These are phyloP conservation scores for Pichia membranifaciens DNA, from an alignment of 805 yeast species.

Conservation along the genomic window DNA sequence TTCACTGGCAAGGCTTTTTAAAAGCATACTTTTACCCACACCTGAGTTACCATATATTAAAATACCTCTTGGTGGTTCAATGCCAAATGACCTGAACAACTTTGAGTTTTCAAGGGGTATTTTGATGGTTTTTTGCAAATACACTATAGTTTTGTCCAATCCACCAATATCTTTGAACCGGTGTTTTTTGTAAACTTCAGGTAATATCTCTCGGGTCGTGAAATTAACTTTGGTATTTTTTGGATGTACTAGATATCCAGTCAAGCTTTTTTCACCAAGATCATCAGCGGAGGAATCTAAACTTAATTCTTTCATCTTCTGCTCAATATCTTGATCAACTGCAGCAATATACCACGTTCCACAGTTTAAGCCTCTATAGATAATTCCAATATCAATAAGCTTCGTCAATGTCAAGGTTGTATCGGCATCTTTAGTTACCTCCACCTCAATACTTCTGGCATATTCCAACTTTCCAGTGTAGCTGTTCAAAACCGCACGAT, in stretches of 20 bases:
- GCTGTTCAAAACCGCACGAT: constrained; percentile 38
- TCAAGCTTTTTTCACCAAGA: constrained; percentile 3
- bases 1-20: constrained; percentile 76
- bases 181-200: constrained; percentile 35
- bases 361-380: constrained; percentile 45
- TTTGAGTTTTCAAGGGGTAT: constrained; percentile 76
- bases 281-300: constrained; percentile 1
- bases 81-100: constrained; percentile 76
- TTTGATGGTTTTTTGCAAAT: constrained; percentile 61
- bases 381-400: constrained; percentile 50
- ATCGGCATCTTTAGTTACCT: constrained; percentile 2
- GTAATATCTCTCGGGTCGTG: constrained; percentile 31
- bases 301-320: constrained; percentile 28
- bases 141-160: constrained; percentile 52
- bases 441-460: constrained; percentile 19
- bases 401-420: constrained; percentile 19
- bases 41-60: constrained; percentile 97
- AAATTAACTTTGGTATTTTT: constrained; percentile 30
- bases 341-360: constrained; percentile 13
- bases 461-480: constrained; percentile 44
- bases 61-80: constrained; percentile 89
- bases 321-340: constrained; percentile 11
- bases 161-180: constrained; percentile 63
- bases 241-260: constrained; percentile 27
- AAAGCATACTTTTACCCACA: constrained; percentile 88